Conservation (phyloP, 2,329 filamentous ascomycete species). For the Acephala macrosclerotiorum region DNA sequence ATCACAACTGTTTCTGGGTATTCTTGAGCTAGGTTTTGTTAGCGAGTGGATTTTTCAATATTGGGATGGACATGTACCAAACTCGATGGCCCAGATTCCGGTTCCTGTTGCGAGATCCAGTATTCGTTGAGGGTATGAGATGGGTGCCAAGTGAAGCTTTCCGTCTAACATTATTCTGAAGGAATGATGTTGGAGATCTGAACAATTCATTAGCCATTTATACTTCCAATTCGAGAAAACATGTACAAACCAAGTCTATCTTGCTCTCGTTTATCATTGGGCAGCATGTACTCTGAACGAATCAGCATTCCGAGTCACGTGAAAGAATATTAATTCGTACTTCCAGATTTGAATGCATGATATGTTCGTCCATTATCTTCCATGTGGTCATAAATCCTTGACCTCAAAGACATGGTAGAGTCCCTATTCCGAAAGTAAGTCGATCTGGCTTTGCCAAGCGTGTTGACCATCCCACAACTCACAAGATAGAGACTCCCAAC, state of each 20-base stretch:
- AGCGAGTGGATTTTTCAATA: background rate
- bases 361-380: constrained; percentile 36
- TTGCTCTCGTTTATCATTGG: constrained; percentile 30
- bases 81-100: constrained; percentile 51
- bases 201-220: constrained; percentile 1
- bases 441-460: background rate
- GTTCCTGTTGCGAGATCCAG: constrained; percentile 52
- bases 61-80: constrained; percentile 31
- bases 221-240: background rate
- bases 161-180: constrained; percentile 32
- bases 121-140: constrained; percentile 41
- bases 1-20: constrained; percentile 34
- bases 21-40: constrained; percentile 27
- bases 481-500: constrained; percentile 19
- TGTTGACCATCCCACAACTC: background rate
- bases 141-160: constrained; percentile 33
- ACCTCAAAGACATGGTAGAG: constrained; percentile 27
- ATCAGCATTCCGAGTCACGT: constrained; percentile 6
- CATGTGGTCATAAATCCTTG: constrained; percentile 31
- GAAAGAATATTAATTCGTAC: constrained; percentile 13
- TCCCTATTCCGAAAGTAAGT: constrained; percentile 9
- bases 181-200: constrained; percentile 37
- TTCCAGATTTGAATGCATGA: constrained; percentile 47
- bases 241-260: constrained; percentile 25
- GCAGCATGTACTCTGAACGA: constrained; percentile 27